A percentile compares a stretch with the other conserved stretches of the same genome.
phyloP scores from a whole-genome alignment of 192 early-diverging fungal species.

The Lobosporangium transversale region DNA sequence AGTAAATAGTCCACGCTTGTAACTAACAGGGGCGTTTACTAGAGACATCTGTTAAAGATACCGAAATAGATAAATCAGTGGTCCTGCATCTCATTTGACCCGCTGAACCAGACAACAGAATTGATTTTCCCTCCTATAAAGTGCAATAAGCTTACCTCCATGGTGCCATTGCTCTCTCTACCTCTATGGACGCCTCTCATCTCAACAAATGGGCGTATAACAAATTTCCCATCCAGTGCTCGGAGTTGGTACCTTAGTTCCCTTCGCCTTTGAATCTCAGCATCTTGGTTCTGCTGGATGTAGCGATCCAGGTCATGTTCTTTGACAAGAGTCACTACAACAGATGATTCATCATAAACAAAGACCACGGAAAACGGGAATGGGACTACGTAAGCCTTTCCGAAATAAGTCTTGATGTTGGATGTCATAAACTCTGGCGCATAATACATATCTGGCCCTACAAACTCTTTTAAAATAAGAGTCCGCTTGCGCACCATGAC shows the following conservation, averaged over 20 bases:
- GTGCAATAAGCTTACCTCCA: constrained; percentile 28
- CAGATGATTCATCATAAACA: constrained; percentile 70
- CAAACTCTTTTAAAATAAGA: constrained; percentile 58
- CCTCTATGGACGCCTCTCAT: constrained; percentile 25
- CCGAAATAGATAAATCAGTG: too few species aligned
- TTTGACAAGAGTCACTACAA: constrained; percentile 58
- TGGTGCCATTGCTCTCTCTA: constrained; percentile 28
- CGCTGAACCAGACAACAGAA: too few species aligned
- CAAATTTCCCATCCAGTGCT: constrained; percentile 66
- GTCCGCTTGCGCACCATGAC: constrained; percentile 34
- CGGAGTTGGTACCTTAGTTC: constrained; percentile 64
- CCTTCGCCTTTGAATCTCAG: constrained; percentile 56
- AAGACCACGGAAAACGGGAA: constrained; percentile 76
- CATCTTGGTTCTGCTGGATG: constrained; percentile 62
- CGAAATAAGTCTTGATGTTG: constrained; percentile 69
- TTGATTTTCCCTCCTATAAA: too few species aligned
- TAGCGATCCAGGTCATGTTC: constrained; percentile 64
- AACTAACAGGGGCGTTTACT: constrained; percentile 54
- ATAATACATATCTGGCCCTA: constrained; percentile 76
- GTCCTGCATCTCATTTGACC: too few species aligned
- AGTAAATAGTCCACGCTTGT: constrained; percentile 53
- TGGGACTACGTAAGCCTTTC: constrained; percentile 68
- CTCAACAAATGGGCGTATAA: constrained; percentile 60
- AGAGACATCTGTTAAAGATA: constrained; percentile 25
- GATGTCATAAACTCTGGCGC: constrained; percentile 57